Evolutionary conservation across 2,329 filamentous ascomycete genomes (phyloP).

Genomic region (Colletotrichum costaricense): DNA sequence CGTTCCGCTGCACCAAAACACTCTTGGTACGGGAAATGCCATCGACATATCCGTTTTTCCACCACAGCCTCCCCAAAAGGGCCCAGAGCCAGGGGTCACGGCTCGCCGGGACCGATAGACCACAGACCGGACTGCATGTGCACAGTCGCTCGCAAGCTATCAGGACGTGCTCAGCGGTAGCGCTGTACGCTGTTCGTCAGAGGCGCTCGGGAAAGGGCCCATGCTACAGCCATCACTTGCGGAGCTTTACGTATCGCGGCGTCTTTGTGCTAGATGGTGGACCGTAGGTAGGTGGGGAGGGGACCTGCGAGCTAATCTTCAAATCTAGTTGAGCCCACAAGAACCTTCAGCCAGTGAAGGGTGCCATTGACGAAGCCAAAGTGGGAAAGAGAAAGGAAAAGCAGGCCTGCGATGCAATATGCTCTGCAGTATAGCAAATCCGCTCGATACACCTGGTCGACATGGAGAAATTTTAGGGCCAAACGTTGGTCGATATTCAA

Average conservation of each 20-base stretch:
- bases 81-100: not conserved
- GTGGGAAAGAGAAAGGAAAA: not conserved
- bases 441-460: not conserved
- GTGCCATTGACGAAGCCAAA: not conserved
- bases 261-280: not conserved
- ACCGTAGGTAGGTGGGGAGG: not conserved
- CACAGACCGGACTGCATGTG: slow-evolving; percentile 13
- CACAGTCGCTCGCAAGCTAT: not conserved
- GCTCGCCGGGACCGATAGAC: slow-evolving; percentile 3
- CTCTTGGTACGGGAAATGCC: not conserved
- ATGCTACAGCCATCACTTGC: not conserved
- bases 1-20: not conserved
- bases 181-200: not conserved
- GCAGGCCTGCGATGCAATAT: not conserved
- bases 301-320: not conserved
- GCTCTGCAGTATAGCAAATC: not conserved
- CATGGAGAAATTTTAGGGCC: slow-evolving; percentile 4
- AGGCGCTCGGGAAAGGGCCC: not conserved
- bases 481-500: not conserved
- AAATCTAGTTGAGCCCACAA: not conserved
- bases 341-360: not conserved
- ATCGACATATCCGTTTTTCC: not conserved
- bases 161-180: slow-evolving; percentile 1
- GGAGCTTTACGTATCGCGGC: not conserved
- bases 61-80: not conserved